These are phyloP conservation scores for Solanum dulcamara DNA, from an alignment of 257 asterid species.

Conservation along the genomic window DNA sequence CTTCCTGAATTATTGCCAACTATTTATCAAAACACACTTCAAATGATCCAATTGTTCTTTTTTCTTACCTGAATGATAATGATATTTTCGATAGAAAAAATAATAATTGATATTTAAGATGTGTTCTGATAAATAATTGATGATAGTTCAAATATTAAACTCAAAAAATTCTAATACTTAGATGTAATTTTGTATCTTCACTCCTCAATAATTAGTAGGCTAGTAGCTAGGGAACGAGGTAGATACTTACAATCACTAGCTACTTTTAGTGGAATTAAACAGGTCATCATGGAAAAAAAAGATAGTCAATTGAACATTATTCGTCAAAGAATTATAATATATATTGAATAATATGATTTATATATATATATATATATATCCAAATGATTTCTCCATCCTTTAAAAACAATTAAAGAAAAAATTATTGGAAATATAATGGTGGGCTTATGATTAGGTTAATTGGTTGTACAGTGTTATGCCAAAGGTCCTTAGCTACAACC, in stretches of 20 bases:
- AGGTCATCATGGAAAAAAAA: accelerated
- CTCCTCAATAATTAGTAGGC: neutral
- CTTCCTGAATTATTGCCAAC: neutral
- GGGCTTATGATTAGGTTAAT: neutral
- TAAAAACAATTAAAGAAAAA: neutral
- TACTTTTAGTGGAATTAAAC: neutral
- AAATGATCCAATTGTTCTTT: too few species aligned
- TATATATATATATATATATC: neutral
- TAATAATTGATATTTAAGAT: neutral
- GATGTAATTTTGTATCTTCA: neutral
- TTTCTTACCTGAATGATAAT: too few species aligned
- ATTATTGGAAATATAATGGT: neutral
- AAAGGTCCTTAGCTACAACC: neutral
- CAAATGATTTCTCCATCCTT: neutral
- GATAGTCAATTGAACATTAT: neutral
- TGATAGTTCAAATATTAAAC: neutral
- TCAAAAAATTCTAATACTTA: too few species aligned
- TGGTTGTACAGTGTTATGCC: neutral
- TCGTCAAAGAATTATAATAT: neutral
- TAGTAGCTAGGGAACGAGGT: neutral
- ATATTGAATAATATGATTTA: neutral
- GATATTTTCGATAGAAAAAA: too few species aligned
- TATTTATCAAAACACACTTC: too few species aligned
- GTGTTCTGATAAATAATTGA: too few species aligned
- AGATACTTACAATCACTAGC: neutral